Conservation (phyloP, 495 filamentous ascomycete genomes). For the Trichoderma reesei region DNA sequence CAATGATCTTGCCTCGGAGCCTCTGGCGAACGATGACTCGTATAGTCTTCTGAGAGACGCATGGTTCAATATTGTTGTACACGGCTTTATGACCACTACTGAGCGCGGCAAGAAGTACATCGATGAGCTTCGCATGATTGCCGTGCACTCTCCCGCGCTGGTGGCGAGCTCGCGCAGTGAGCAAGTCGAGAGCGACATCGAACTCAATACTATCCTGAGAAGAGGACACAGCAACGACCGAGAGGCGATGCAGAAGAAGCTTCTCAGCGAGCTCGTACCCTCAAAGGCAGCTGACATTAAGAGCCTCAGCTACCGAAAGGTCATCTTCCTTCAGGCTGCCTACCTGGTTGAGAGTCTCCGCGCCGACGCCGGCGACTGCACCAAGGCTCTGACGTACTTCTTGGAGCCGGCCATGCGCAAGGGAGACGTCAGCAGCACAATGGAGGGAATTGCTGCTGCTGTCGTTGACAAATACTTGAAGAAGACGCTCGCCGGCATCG, state of each 20-base stretch:
- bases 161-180: slow-evolving; percentile 77
- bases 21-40: slow-evolving; percentile 47
- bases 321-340: slow-evolving; percentile 83
- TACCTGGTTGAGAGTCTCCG: slow-evolving; percentile 77
- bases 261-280: slow-evolving; percentile 61
- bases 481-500: slow-evolving; percentile 56
- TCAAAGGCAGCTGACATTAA: slow-evolving; percentile 65
- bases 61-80: slow-evolving; percentile 94
- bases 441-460: slow-evolving; percentile 69
- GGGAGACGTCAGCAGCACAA: slow-evolving; percentile 71
- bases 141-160: slow-evolving; percentile 73
- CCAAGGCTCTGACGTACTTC: slow-evolving; percentile 80
- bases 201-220: slow-evolving; percentile 83
- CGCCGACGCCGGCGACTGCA: slow-evolving; percentile 74
- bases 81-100: slow-evolving; percentile 73
- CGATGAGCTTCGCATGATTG: slow-evolving; percentile 69
- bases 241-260: slow-evolving; percentile 67
- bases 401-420: slow-evolving; percentile 75
- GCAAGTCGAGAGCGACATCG: slow-evolving; percentile 86
- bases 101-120: slow-evolving; percentile 54
- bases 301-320: slow-evolving; percentile 70
- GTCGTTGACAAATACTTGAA: slow-evolving; percentile 65
- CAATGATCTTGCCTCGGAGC: slow-evolving; percentile 35
- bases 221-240: slow-evolving; percentile 70
- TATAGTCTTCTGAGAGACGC: slow-evolving; percentile 71